Conservation (phyloP, 1,284 basidiomycete species). For the Ganoderma sinense region DNA sequence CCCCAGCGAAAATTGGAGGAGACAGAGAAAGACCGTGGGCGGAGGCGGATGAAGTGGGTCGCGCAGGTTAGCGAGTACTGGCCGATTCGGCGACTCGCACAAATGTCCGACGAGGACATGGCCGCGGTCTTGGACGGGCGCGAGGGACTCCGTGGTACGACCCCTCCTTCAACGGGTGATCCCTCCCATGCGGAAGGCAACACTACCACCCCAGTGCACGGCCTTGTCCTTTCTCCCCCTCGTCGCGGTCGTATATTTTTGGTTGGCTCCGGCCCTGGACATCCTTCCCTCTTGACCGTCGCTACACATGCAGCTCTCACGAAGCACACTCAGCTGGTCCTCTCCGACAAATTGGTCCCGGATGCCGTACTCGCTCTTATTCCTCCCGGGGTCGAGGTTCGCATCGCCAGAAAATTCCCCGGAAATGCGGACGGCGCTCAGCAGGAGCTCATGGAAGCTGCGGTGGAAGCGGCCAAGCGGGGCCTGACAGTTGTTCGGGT, state of each 20-base stretch:
- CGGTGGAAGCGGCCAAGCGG: conserved; percentile 79
- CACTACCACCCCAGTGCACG: conserved; percentile 32
- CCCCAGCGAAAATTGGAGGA: conserved; percentile 61
- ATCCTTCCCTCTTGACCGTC: conserved; percentile 90
- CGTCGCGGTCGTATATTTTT: conserved; percentile 80
- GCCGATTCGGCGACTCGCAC: conserved; percentile 82
- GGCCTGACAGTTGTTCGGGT: conserved; percentile 91
- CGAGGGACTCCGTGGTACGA: conserved; percentile 25
- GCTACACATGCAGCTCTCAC: conserved; percentile 87
- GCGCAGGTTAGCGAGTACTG: conserved; percentile 95
- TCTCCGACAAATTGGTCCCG: conserved; percentile 98
- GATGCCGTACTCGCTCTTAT: conserved; percentile 89
- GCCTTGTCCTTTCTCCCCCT: conserved; percentile 38
- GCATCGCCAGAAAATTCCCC: conserved; percentile 96
- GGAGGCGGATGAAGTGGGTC: conserved; percentile 86
- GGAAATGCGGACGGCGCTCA: conserved; percentile 97
- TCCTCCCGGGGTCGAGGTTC: conserved; percentile 72
- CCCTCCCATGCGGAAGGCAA: conserved; percentile 23
- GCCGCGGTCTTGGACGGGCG: conserved; percentile 61
- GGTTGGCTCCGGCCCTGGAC: conserved; percentile 94
- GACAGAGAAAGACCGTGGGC: conserved; percentile 56
- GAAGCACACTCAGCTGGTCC: conserved; percentile 82
- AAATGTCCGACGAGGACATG: conserved; percentile 77
- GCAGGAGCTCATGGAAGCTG: conserved; percentile 92
- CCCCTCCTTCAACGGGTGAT: conserved; percentile 8